These are phyloP conservation scores for Cicer judaicum DNA, from an alignment of 306 rosid species.

Conservation along the genomic window DNA sequence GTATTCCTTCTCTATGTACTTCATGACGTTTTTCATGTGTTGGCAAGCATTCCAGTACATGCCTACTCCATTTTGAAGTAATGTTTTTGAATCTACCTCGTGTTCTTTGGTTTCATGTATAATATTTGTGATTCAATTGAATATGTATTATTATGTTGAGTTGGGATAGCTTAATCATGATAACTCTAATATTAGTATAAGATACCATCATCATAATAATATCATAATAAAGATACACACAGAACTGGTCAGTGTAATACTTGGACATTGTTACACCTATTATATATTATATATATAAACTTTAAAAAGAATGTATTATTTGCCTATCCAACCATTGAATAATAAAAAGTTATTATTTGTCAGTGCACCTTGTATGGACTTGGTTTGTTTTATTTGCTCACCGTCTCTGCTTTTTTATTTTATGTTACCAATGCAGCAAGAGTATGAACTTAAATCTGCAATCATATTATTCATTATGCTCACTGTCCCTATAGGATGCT, in stretches of 20 bases:
- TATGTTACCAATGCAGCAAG: constrained; percentile 24
- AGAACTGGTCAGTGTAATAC: no score
- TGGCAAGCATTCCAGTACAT: constrained; percentile 2
- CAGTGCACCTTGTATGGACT: neutral
- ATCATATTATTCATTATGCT: constrained; percentile 34
- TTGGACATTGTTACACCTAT: no score
- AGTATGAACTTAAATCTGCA: constrained; percentile 25
- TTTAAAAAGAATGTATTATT: no score
- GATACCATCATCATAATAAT: neutral
- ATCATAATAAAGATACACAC: no score
- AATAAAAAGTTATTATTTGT: no score
- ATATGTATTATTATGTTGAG: neutral
- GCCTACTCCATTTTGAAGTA: neutral
- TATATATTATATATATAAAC: no score
- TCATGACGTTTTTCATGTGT: neutral
- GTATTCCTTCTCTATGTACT: constrained; percentile 38
- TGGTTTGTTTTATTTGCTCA: constrained; percentile 3
- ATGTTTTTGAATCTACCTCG: constrained; percentile 19
- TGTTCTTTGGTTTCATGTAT: neutral
- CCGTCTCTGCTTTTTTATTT: neutral
- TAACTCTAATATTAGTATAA: neutral
- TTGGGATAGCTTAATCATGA: constrained; percentile 21
- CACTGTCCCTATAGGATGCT: constrained; percentile 70
- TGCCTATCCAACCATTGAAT: no score
- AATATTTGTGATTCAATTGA: constrained; percentile 13